phyloP scores from a whole-genome alignment of 2,329 filamentous ascomycete genomes.

The Sphaceloma murrayae region DNA sequence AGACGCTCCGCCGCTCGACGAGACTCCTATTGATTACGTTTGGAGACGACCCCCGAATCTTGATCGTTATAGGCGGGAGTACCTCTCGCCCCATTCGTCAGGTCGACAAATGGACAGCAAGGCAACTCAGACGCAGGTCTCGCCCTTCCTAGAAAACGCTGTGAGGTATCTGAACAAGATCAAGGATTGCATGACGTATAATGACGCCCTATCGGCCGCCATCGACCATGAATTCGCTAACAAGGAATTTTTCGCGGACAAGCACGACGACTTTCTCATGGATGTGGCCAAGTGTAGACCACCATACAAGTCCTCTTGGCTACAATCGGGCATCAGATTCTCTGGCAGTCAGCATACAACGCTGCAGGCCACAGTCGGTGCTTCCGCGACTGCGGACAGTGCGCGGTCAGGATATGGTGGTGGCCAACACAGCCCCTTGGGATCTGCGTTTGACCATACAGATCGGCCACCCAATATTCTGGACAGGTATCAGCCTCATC shows the following conservation, averaged over 20 bases:
- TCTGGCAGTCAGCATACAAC: slow-evolving; percentile 53
- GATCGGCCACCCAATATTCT: too few relatives aligned
- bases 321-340: slow-evolving; percentile 52
- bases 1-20: slow-evolving; percentile 2
- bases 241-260: slow-evolving; percentile 44
- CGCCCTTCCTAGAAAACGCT: slow-evolving; percentile 44
- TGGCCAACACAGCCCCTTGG: too few relatives aligned
- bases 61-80: slow-evolving; percentile 1
- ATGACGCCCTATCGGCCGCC: slow-evolving; percentile 46
- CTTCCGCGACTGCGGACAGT: too few relatives aligned
- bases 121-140: slow-evolving; percentile 8
- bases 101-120: neutral
- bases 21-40: neutral
- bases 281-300: slow-evolving; percentile 44
- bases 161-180: slow-evolving; percentile 54
- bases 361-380: slow-evolving; percentile 18
- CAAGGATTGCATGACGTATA: slow-evolving; percentile 43
- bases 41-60: slow-evolving; percentile 2
- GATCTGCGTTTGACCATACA: too few relatives aligned
- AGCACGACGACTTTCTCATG: slow-evolving; percentile 49
- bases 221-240: slow-evolving; percentile 45
- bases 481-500: too few relatives aligned
- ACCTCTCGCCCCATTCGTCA: neutral
- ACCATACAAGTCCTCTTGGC: slow-evolving; percentile 50
- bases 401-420: too few relatives aligned